These are phyloP conservation scores for Pyrenochaeta sp. DNA, from an alignment of 2,329 filamentous ascomycete species.

Conservation along the genomic window DNA sequence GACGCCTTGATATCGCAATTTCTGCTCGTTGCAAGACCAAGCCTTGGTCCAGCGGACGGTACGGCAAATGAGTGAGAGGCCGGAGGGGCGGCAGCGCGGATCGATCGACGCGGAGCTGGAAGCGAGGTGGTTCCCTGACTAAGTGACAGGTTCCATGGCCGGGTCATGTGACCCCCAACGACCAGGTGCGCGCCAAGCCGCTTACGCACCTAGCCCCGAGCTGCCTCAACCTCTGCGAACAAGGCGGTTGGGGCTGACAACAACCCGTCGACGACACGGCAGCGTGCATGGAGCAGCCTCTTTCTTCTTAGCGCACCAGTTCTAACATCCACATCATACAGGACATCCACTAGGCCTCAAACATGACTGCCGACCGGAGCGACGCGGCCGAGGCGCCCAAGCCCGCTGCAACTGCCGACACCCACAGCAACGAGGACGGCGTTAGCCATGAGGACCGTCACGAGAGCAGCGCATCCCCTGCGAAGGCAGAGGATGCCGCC, in stretches of 20 bases:
- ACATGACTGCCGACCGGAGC: conserved; percentile 22
- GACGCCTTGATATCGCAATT: conserved; percentile 13
- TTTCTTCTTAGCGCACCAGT: conserved; percentile 20
- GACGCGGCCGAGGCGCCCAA: conserved; percentile 19
- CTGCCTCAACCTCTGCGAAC: background rate
- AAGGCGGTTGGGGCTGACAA: conserved; percentile 2
- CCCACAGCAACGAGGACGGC: conserved; percentile 4
- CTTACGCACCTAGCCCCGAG: background rate
- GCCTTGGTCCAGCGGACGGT: conserved; percentile 15
- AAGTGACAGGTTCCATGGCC: conserved; percentile 2
- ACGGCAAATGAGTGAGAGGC: conserved; percentile 17
- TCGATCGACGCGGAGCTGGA: conserved; percentile 18
- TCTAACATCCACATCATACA: conserved; percentile 26
- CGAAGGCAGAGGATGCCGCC: conserved; percentile 9
- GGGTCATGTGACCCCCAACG: background rate
- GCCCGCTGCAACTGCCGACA: conserved; percentile 14
- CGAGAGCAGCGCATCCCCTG: conserved; percentile 10
- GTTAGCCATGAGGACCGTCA: conserved; percentile 7
- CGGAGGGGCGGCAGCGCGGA: conserved; percentile 19
- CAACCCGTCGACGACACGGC: conserved; percentile 4
- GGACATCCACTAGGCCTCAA: conserved; percentile 9
- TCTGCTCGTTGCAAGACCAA: conserved; percentile 17
- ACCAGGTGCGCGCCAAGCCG: background rate
- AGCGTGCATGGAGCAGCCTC: conserved; percentile 23
- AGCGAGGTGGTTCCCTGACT: conserved; percentile 19